Base-by-base conservation (phyloP, 129 eudicot species). In the Flaveria linearis region DNA sequence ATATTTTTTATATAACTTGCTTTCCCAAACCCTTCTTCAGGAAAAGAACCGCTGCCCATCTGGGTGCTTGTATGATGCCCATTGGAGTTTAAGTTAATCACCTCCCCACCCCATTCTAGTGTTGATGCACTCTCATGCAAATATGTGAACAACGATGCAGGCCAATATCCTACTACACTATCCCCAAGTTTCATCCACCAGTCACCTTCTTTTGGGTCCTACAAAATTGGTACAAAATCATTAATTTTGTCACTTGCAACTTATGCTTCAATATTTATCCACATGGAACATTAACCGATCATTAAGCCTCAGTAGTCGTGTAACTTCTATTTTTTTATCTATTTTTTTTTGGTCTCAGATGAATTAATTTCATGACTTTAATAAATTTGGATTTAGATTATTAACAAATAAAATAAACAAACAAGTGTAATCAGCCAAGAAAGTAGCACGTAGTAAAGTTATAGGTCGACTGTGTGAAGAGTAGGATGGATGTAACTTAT, bases 161-260 rank as follows among this genome's bases (percentile, higher is more conserved):
- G 97, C 97, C 97, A 88, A 41, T 91, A 91, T 17, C 97, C 97
- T 12, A 91, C 49, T 39, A 91, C 91, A 53, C 85, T 84, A 42
- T 82, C 85, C 53, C 95, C 97, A 83, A 86, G 83, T 72, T 91
- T 88, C 93, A 91, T 82, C 93, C 97, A 91, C 97, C 94, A 91
- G 72, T 91, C 81, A 3, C 95, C 97, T 50, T 88, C 97, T 53
- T 80, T 79, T 63, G 87, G 92, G 56, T 91, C 95, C 97, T 91
- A 85, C n/a, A 71, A 49, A 64, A 50, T 47, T 50, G 62, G 25
- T 52, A 71, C 13, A 52, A 13, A 52, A 51, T 11, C 50, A 45
- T 45, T 42, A 42, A 6, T 6, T 45, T 8, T 45, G 50, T 45
- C 9, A 45, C 50, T 11, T 47, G 53, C 15, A 47, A 13, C 18